Evolutionary conservation across 192 early-diverging fungal genomes (phyloP), one percentile per base, ranked within the genome.

Genomic region (Chytriomyces hyalinus): DNA sequence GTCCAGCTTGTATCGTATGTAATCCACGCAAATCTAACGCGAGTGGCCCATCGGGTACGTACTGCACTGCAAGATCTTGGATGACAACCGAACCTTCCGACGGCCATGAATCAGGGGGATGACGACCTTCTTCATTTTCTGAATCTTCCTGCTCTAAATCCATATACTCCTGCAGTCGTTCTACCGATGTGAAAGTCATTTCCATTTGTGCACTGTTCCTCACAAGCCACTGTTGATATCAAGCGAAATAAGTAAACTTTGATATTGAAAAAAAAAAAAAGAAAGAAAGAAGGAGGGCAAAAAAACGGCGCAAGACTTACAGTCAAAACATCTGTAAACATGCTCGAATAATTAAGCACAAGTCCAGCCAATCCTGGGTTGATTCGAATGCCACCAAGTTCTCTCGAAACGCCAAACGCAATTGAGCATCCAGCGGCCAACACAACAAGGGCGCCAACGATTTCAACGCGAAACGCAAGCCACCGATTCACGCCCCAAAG

Each of bases 311-410:
- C 15, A 22, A 10, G 11, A 48, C 75, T 47, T 17, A 78, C 79
- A 36, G 81, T 67, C 24, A 85, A 60, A 69, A 89, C 86, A 53
- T 88, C 87, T 4, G 94, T 93, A 81, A 99, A 96, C 78, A 90
- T 91, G 10, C 96, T 84, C 0, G 96, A 87, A 72, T 97, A 97
- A 74, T 89, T 89, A 47, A 99, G 85, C 64, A 90, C 86, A 61
- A 99, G 88, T 59, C 94, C 97, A 47, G 95, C 94, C 83, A 94
- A 85, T 9, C 96, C 96, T 0, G 97, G 91, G 76, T 93, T 91
- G 48, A 97, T 50, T 8, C 65, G 65, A 45, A 22, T 24, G 11
- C 24, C 49, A n/a, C 70, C 17, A n/a, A 20, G 20, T 59, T 43
- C 45, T n/a, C 70, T 22, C 26, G 73, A 50, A 17, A 44, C 73